Conservation (phyloP, 176 grass and related monocot genomes). For the Zizania latifolia region DNA sequence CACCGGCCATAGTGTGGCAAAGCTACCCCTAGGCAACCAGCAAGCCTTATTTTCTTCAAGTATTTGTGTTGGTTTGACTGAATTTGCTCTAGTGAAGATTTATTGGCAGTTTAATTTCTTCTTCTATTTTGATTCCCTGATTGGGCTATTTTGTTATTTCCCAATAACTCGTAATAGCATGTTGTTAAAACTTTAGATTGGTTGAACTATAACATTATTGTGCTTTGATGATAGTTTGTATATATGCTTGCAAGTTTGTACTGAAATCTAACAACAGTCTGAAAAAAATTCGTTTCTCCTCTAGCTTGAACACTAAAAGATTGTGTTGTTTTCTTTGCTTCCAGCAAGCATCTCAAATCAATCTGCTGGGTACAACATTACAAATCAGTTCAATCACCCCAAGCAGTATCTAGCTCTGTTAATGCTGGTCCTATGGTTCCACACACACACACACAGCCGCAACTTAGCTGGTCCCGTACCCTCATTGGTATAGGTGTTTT, state of each 20-base stretch:
- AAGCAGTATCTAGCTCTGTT: conserved; percentile 19
- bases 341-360: conserved; percentile 42
- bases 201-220: not conserved
- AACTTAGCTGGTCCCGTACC: conserved; percentile 52
- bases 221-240: not conserved
- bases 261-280: not conserved
- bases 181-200: not conserved
- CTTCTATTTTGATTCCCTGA: not conserved
- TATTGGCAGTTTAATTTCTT: not conserved
- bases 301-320: conserved; percentile 21
- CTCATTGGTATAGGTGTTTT: conserved; percentile 69
- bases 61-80: not conserved
- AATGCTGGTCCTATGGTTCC: conserved; percentile 19
- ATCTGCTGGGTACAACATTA: conserved; percentile 37
- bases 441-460: conserved; percentile 13
- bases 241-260: not conserved
- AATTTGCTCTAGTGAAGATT: not conserved
- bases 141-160: no score
- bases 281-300: not conserved
- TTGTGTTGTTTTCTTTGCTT: conserved; percentile 33
- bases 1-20: no score
- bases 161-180: no score
- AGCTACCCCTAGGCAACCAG: no score
- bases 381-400: conserved; percentile 27
- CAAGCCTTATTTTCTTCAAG: no score